phyloP scores from a whole-genome alignment of 805 yeast genomes.

The Ogataea polymorpha region DNA sequence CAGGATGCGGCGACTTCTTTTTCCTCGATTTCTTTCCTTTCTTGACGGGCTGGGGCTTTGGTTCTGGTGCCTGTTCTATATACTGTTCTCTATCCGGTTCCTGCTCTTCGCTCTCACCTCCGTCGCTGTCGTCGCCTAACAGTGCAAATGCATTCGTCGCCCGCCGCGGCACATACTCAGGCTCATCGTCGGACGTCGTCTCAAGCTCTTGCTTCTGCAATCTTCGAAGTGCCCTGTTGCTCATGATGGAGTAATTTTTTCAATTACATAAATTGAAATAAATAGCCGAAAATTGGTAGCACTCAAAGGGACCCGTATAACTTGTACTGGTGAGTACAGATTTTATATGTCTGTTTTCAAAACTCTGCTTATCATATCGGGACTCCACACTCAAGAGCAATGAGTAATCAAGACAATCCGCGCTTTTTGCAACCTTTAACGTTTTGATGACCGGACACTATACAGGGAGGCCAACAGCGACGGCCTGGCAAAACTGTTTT shows the following conservation, averaged over 20 bases:
- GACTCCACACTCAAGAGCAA: too few relatives aligned
- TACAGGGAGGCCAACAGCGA: too few relatives aligned
- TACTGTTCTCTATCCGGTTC: constrained; percentile 2
- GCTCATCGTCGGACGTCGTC: constrained; percentile 12
- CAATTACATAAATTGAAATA: too few relatives aligned
- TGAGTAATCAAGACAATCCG: too few relatives aligned
- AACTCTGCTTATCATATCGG: too few relatives aligned
- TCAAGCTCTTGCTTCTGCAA: constrained; percentile 7
- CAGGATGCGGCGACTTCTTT: constrained; percentile 30
- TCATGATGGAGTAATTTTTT: constrained; percentile 32
- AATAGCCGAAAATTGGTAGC: too few relatives aligned
- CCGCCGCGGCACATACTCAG: constrained; percentile 5
- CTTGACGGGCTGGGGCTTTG: background rate
- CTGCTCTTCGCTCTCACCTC: constrained; percentile 23
- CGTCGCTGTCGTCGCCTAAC: constrained; percentile 24
- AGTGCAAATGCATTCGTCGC: constrained; percentile 45
- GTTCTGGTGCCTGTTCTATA: background rate
- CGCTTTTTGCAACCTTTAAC: too few relatives aligned
- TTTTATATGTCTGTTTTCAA: too few relatives aligned
- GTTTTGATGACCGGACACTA: too few relatives aligned
- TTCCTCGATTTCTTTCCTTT: constrained; percentile 15
- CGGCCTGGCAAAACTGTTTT: too few relatives aligned
- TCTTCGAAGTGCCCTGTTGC: constrained; percentile 43
- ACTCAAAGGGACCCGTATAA: too few relatives aligned
- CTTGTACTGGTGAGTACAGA: too few relatives aligned